Evolutionary conservation across 192 early-diverging fungal species (phyloP).

Genomic region (Podila epicladia): DNA sequence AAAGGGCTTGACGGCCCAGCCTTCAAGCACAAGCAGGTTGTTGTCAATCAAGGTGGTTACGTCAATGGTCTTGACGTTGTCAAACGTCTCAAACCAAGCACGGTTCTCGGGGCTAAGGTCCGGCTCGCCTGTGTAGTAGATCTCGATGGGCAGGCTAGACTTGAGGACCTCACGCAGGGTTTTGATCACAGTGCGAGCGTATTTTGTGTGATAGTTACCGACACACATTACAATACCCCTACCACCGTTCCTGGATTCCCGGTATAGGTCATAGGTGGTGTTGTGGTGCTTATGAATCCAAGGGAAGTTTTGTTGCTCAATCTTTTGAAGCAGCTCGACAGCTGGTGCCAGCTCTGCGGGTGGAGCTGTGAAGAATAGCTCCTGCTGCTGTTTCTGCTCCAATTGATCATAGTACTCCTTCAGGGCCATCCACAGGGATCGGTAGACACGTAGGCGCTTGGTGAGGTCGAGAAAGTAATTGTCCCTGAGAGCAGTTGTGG

Average conservation of each 20-base stretch:
- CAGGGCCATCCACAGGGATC: constrained; percentile 32
- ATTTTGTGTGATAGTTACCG: constrained; percentile 56
- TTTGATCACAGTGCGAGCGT: constrained; percentile 50
- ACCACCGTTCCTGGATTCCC: constrained; percentile 8
- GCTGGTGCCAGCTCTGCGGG: constrained; percentile 36
- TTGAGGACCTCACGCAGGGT: constrained; percentile 54
- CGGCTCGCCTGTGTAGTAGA: constrained; percentile 59
- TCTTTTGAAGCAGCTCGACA: constrained; percentile 20
- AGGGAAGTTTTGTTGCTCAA: constrained; percentile 41
- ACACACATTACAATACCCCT: constrained; percentile 53
- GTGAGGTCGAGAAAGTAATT: constrained; percentile 30
- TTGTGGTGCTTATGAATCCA: constrained; percentile 28
- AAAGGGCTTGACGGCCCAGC: constrained; percentile 76
- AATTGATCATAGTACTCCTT: constrained; percentile 19
- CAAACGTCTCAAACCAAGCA: constrained; percentile 38
- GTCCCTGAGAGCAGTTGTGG: constrained; percentile 6
- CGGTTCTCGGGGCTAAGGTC: constrained; percentile 52
- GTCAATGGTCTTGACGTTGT: constrained; percentile 51
- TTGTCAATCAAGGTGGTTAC: constrained; percentile 54
- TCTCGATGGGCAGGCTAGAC: constrained; percentile 67
- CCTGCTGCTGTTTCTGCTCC: background rate
- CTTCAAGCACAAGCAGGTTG: constrained; percentile 47
- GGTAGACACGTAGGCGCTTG: constrained; percentile 32
- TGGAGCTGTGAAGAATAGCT: constrained; percentile 22
- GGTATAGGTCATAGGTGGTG: constrained; percentile 23